Evolutionary conservation across 108 stramenopile species (phyloP).

Genomic region (Aurantiochytrium sp.): DNA sequence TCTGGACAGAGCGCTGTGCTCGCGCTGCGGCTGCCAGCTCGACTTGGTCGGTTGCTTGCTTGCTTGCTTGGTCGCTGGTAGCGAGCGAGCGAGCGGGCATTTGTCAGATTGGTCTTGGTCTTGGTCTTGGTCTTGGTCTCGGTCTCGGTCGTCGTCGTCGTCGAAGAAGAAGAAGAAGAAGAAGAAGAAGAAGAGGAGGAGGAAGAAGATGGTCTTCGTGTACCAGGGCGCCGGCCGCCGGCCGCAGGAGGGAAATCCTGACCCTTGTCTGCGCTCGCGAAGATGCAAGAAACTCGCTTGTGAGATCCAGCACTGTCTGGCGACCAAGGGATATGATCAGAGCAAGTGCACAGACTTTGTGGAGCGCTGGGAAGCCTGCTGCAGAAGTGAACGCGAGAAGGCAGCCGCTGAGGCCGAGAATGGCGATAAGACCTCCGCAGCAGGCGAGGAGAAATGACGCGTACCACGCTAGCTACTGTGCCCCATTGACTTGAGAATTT

Average conservation of each 20-base stretch:
- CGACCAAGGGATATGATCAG: not conserved
- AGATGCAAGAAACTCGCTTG: not conserved
- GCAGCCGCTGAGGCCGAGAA: not conserved
- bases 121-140: too few species aligned
- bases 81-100: too few species aligned
- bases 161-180: not conserved
- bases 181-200: not conserved
- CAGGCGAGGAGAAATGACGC: too few species aligned
- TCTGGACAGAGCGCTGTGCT: too few species aligned
- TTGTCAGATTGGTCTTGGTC: too few species aligned
- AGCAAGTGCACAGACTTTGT: constrained; percentile 6
- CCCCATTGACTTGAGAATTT: too few species aligned
- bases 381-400: not conserved
- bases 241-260: not conserved
- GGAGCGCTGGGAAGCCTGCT: constrained; percentile 3
- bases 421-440: too few species aligned
- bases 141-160: not conserved
- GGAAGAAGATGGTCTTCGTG: not conserved
- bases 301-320: not conserved
- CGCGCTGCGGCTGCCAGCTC: too few species aligned
- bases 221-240: not conserved
- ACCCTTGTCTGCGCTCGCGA: not conserved
- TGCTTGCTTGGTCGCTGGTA: too few species aligned
- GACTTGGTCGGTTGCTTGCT: too few species aligned
- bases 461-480: too few species aligned